A percentile compares a stretch with the other conserved stretches of the same genome.
phyloP scores from a whole-genome alignment of 2,329 filamentous ascomycete species.

The Penicillium aurantiogriseum region DNA sequence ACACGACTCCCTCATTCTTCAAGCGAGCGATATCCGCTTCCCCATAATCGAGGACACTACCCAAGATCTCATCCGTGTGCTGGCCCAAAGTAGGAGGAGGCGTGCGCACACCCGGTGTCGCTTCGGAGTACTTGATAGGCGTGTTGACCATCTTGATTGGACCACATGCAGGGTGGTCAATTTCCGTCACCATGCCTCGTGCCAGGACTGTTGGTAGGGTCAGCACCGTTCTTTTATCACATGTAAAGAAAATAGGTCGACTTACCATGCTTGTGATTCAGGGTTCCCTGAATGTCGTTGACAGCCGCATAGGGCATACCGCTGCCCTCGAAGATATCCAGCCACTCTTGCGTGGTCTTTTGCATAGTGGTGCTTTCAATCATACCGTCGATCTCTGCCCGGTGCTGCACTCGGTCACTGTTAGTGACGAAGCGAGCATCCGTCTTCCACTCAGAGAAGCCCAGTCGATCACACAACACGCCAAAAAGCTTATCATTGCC shows the following conservation, averaged over 20 bases:
- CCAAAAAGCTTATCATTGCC: slow-evolving; percentile 64
- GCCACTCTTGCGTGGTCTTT: slow-evolving; percentile 84
- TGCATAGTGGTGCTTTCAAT: slow-evolving; percentile 74
- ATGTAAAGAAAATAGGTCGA: neutral
- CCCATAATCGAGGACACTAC: slow-evolving; percentile 60
- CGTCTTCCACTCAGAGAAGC: slow-evolving; percentile 57
- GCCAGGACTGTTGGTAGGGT: slow-evolving; percentile 55
- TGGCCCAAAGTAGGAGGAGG: slow-evolving; percentile 83
- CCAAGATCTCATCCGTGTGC: slow-evolving; percentile 77
- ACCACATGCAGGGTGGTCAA: slow-evolving; percentile 80
- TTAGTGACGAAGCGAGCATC: slow-evolving; percentile 61
- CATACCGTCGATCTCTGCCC: slow-evolving; percentile 70
- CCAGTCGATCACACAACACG: slow-evolving; percentile 57
- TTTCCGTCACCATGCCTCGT: slow-evolving; percentile 82
- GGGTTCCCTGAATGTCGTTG: slow-evolving; percentile 82
- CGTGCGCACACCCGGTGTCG: slow-evolving; percentile 70
- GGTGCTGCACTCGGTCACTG: slow-evolving; percentile 61
- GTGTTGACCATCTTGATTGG: slow-evolving; percentile 88
- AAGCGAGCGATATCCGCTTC: slow-evolving; percentile 60
- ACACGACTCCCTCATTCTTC: slow-evolving; percentile 66
- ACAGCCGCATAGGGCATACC: slow-evolving; percentile 94
- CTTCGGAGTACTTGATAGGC: slow-evolving; percentile 89
- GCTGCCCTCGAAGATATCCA: slow-evolving; percentile 79
- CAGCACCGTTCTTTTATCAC: neutral
- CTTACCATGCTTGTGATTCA: slow-evolving; percentile 80